These are phyloP conservation scores for Perkinsus olseni DNA, from an alignment of 169 alveolate species.

Conservation along the genomic window DNA sequence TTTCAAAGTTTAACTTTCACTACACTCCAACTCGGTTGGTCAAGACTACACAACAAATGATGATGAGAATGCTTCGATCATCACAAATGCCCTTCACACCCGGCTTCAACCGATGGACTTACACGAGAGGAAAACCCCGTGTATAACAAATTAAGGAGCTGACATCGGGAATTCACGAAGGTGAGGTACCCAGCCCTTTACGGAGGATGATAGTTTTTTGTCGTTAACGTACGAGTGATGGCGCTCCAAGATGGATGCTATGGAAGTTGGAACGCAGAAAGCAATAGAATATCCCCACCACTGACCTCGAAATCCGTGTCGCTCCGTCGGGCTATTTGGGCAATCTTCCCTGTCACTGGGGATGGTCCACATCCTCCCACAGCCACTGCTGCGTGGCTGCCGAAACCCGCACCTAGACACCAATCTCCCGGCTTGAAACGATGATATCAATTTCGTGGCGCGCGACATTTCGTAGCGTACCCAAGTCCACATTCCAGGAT, in stretches of 20 bases:
- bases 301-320: not conserved
- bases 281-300: not conserved
- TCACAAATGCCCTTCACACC: no score
- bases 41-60: no score
- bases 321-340: not conserved
- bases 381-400: not conserved
- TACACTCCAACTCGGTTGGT: no score
- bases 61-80: no score
- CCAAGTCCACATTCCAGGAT: not conserved
- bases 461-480: not conserved
- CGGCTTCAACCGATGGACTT: no score
- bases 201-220: no score
- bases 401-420: not conserved
- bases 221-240: not conserved
- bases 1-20: no score
- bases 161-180: no score
- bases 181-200: no score
- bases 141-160: no score
- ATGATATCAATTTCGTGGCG: not conserved
- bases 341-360: not conserved
- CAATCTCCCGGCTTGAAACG: not conserved
- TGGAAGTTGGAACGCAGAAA: not conserved
- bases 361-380: not conserved
- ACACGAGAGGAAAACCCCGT: no score
- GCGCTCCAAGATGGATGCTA: not conserved